phyloP scores from a whole-genome alignment of 2,329 filamentous ascomycete species.

The Arthroderma sp. region DNA sequence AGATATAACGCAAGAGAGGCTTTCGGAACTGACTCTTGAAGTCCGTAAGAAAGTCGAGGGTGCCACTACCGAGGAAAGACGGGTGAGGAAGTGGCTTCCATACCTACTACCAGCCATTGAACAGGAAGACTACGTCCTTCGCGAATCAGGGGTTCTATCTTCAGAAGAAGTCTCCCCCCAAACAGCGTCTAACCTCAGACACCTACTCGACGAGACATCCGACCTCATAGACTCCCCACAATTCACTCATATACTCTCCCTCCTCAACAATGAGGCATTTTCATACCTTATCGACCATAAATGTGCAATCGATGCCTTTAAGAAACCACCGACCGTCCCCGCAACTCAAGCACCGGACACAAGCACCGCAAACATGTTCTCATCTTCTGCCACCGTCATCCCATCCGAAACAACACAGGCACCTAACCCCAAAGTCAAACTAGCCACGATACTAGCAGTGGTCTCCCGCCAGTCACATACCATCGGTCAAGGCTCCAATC shows the following conservation, averaged over 20 bases:
- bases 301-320: constrained; percentile 67
- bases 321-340: constrained; percentile 33
- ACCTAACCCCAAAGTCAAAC: constrained; percentile 45
- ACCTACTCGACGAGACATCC: constrained; percentile 86
- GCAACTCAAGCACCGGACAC: constrained; percentile 36
- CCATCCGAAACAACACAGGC: constrained; percentile 14
- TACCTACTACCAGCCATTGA: constrained; percentile 70
- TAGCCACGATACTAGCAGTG: constrained; percentile 81
- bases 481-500: constrained; percentile 58
- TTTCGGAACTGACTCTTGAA: constrained; percentile 69
- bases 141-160: constrained; percentile 63
- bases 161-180: constrained; percentile 22
- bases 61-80: constrained; percentile 50
- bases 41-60: constrained; percentile 80
- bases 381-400: constrained; percentile 33
- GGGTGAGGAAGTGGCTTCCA: constrained; percentile 60
- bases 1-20: constrained; percentile 65
- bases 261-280: constrained; percentile 79
- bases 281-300: constrained; percentile 72
- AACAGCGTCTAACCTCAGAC: constrained; percentile 50
- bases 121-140: constrained; percentile 71
- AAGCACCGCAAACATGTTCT: constrained; percentile 34
- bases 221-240: constrained; percentile 90
- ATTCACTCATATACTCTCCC: constrained; percentile 74
- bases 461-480: constrained; percentile 81